These are phyloP conservation scores for Rutstroemia sp. DNA, from an alignment of 2,329 filamentous ascomycete species.

Conservation along the genomic window DNA sequence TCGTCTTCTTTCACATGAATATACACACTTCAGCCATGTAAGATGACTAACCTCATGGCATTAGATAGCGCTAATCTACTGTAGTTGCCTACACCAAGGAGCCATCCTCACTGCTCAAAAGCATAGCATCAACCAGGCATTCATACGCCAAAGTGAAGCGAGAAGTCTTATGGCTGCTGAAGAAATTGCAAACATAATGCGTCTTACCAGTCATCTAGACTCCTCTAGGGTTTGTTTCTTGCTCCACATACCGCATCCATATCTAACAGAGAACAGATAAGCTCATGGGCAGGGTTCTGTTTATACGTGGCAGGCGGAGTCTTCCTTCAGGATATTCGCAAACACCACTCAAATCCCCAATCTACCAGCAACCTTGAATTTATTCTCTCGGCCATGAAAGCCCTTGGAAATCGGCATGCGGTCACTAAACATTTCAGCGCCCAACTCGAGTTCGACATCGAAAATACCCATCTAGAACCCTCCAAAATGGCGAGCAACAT, in stretches of 20 bases:
- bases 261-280: conserved; percentile 45
- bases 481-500: background rate
- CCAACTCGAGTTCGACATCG: conserved; percentile 76
- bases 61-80: background rate
- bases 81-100: conserved; percentile 69
- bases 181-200: conserved; percentile 78
- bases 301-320: conserved; percentile 81
- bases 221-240: conserved; percentile 33
- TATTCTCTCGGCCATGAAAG: conserved; percentile 69
- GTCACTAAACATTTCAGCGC: conserved; percentile 80
- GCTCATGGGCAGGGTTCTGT: conserved; percentile 72
- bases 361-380: conserved; percentile 56
- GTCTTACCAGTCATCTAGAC: conserved; percentile 65
- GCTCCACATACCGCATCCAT: background rate
- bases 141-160: conserved; percentile 63
- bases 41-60: background rate
- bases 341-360: conserved; percentile 12
- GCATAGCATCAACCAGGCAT: conserved; percentile 54
- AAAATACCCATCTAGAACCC: conserved; percentile 29
- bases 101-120: conserved; percentile 78
- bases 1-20: conserved; percentile 80
- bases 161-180: conserved; percentile 73
- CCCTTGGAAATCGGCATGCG: conserved; percentile 63
- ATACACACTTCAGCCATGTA: conserved; percentile 75
- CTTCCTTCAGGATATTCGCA: conserved; percentile 68